These are phyloP conservation scores for Poronia punctata DNA, from an alignment of 495 filamentous ascomycete genomes.

Conservation along the genomic window DNA sequence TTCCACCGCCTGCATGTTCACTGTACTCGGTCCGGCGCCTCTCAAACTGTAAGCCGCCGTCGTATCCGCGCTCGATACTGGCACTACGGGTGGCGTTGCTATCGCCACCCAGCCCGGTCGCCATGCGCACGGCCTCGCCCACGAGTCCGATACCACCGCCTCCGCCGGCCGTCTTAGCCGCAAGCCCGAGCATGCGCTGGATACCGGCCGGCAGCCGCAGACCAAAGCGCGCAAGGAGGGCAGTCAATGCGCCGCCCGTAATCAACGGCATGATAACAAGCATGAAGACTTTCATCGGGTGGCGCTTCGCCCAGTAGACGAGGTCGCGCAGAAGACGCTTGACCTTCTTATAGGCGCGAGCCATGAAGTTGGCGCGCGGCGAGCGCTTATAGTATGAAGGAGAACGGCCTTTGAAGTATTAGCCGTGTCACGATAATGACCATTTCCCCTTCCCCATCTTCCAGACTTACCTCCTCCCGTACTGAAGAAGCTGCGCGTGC, in stretches of 20 bases:
- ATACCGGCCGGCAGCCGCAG: constrained; percentile 59
- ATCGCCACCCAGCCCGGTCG: constrained; percentile 16
- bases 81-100: constrained; percentile 8
- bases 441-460: neutral
- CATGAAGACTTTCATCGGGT: constrained; percentile 80
- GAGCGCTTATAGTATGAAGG: constrained; percentile 64
- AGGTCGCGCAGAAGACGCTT: constrained; percentile 68
- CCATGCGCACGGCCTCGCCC: constrained; percentile 42
- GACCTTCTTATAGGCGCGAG: constrained; percentile 60
- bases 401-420: constrained; percentile 35
- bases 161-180: constrained; percentile 44
- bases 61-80: constrained; percentile 21
- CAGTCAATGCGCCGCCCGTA: constrained; percentile 69
- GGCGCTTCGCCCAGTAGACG: constrained; percentile 62
- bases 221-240: constrained; percentile 66
- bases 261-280: constrained; percentile 78
- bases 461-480: no score
- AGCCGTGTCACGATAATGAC: neutral
- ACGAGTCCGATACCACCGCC: constrained; percentile 47
- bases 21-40: constrained; percentile 31
- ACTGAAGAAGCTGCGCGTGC: constrained; percentile 37
- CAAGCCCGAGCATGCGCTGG: constrained; percentile 48
- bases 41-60: constrained; percentile 35
- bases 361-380: constrained; percentile 69
- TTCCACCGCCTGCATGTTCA: constrained; percentile 20